A percentile compares a stretch with the other conserved stretches of the same genome.
These are phyloP conservation scores for Candida koratica DNA, from an alignment of 805 yeast species.

Conservation along the genomic window DNA sequence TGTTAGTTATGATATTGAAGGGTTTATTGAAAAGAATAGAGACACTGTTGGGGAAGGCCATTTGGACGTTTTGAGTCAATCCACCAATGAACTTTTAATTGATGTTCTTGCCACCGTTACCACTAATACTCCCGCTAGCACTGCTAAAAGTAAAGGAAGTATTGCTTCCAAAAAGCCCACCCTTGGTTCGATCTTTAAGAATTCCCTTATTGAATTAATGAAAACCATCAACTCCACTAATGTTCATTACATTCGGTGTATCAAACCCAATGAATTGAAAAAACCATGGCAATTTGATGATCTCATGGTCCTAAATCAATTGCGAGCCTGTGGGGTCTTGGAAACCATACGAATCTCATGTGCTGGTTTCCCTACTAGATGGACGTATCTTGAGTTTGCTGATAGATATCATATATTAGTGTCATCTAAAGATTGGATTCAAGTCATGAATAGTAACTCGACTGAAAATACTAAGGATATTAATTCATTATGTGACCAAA, in stretches of 20 bases:
- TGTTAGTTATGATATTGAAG: slow-evolving; percentile 87
- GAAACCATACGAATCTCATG: slow-evolving; percentile 96
- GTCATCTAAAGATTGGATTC: slow-evolving; percentile 64
- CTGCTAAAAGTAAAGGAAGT: slow-evolving; percentile 18
- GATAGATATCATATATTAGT: slow-evolving; percentile 81
- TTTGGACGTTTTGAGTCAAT: slow-evolving; percentile 70
- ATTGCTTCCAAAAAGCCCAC: slow-evolving; percentile 77
- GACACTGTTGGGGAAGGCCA: slow-evolving; percentile 97
- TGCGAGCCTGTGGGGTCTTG: slow-evolving; percentile 97
- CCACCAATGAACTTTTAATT: slow-evolving; percentile 62
- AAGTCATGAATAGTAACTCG: slow-evolving; percentile 42
- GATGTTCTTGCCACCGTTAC: slow-evolving; percentile 66
- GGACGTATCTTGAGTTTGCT: slow-evolving; percentile 93
- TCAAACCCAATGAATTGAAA: slow-evolving; percentile 92
- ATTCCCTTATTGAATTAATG: slow-evolving; percentile 90
- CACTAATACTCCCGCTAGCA: slow-evolving; percentile 46
- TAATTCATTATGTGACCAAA: slow-evolving; percentile 61
- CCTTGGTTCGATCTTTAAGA: slow-evolving; percentile 89
- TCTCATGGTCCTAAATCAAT: slow-evolving; percentile 88
- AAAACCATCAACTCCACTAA: slow-evolving; percentile 88
- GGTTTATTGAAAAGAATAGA: slow-evolving; percentile 94
- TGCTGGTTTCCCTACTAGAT: slow-evolving; percentile 96
- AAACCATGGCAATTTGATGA: slow-evolving; percentile 96
- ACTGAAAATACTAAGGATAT: slow-evolving; percentile 50
- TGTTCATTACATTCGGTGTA: slow-evolving; percentile 95